Evolutionary conservation across 1,284 basidiomycete genomes (phyloP).

Genomic region (Mycosarcoma mackinlayi): DNA sequence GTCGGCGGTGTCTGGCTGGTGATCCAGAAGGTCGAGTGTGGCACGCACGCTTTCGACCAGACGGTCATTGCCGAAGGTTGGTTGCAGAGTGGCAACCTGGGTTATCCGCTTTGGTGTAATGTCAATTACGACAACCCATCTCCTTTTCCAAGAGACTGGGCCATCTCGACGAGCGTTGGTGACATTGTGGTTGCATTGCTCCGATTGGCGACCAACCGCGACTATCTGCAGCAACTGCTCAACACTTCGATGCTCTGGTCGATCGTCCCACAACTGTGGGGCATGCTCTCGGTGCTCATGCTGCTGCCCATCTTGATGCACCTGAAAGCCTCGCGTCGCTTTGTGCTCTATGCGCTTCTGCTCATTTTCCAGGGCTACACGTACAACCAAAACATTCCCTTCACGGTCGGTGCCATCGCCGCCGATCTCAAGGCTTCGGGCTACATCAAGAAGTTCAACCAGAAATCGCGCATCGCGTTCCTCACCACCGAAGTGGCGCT

Average conservation of each 20-base stretch:
- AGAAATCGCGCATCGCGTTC: constrained; percentile 67
- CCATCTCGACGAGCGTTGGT: constrained; percentile 53
- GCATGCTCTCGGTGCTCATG: constrained; percentile 69
- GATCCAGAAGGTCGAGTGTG: constrained; percentile 67
- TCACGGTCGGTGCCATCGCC: constrained; percentile 67
- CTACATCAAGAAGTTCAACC: constrained; percentile 68
- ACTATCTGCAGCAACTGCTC: constrained; percentile 69
- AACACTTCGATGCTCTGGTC: constrained; percentile 69
- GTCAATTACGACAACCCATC: constrained; percentile 60
- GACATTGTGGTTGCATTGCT: constrained; percentile 68
- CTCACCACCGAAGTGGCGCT: constrained; percentile 64
- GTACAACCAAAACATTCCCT: constrained; percentile 49
- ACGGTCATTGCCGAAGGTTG: constrained; percentile 63
- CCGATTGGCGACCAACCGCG: constrained; percentile 68
- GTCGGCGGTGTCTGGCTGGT: constrained; percentile 68
- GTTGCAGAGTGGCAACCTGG: constrained; percentile 63
- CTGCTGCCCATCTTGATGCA: constrained; percentile 68
- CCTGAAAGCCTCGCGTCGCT: constrained; percentile 65
- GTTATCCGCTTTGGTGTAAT: constrained; percentile 68
- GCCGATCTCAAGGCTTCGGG: constrained; percentile 69
- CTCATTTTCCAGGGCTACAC: constrained; percentile 37
- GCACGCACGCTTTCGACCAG: constrained; percentile 55
- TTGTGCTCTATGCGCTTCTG: constrained; percentile 65
- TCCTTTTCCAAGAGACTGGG: constrained; percentile 34
- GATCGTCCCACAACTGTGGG: constrained; percentile 70